phyloP scores from a whole-genome alignment of 225 moss, liverwort and hornwort species.

The Marchantia polymorpha region DNA sequence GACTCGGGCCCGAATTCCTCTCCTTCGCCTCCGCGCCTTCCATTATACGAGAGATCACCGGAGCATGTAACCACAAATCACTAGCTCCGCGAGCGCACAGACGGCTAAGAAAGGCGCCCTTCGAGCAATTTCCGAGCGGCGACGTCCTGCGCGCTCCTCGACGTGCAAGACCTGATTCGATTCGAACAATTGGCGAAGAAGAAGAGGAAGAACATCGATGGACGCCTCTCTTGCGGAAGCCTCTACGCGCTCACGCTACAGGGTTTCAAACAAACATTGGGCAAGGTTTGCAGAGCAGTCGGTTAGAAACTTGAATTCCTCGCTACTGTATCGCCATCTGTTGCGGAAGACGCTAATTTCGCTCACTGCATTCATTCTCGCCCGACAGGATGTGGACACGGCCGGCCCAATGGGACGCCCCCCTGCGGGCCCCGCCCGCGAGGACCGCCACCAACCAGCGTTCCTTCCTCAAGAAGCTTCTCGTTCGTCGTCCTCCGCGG shows the following conservation, averaged over 20 bases:
- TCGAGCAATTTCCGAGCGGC: neutral
- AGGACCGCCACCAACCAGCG: too few species aligned
- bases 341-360: neutral
- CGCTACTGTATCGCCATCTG: neutral
- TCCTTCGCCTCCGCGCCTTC: neutral
- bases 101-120: neutral
- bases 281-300: neutral
- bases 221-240: neutral
- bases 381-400: neutral
- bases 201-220: too few species aligned
- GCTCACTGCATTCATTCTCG: neutral
- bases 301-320: neutral
- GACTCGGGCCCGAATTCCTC: neutral
- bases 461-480: too few species aligned
- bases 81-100: neutral
- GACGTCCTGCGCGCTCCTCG: neutral
- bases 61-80: neutral
- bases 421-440: neutral
- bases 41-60: neutral
- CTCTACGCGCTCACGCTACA: neutral
- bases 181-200: neutral
- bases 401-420: neutral
- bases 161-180: neutral
- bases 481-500: too few species aligned
- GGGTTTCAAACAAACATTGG: neutral